Conservation (phyloP, 2,329 filamentous ascomycete genomes). For the Aureobasidium uvarum region DNA sequence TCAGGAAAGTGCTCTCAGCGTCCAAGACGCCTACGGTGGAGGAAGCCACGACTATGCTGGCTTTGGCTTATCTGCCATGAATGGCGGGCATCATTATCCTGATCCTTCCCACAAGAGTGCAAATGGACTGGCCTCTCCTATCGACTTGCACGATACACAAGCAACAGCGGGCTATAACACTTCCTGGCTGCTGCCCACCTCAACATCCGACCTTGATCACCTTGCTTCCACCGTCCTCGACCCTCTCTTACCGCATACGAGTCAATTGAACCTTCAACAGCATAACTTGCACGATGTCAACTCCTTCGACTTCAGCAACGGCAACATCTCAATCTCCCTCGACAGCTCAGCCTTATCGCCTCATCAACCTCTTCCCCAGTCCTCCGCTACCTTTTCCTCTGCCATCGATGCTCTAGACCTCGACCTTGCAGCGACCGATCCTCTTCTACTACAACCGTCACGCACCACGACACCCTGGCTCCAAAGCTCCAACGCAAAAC, state of each 20-base stretch:
- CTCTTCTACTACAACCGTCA: conserved; percentile 1
- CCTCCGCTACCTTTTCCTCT: neutral
- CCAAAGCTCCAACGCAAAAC: neutral
- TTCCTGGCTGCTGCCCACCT: neutral
- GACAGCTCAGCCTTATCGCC: conserved; percentile 31
- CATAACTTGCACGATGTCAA: conserved; percentile 34
- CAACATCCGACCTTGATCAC: conserved; percentile 28
- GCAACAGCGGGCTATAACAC: neutral
- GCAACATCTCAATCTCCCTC: conserved; percentile 44
- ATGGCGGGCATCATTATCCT: neutral
- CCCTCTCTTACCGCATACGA: conserved; percentile 2
- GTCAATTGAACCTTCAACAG: neutral
- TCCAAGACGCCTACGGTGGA: conserved; percentile 34
- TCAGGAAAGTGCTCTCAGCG: conserved; percentile 31
- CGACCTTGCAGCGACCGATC: conserved; percentile 9
- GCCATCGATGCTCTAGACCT: conserved; percentile 9
- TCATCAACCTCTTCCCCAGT: neutral
- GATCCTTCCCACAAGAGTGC: neutral
- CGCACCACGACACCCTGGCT: conserved; percentile 14
- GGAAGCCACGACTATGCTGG: conserved; percentile 28
- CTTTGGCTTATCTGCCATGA: conserved; percentile 27
- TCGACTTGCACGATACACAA: conserved; percentile 20
- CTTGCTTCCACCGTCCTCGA: conserved; percentile 10
- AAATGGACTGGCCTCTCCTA: conserved; percentile 9
- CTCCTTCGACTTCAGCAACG: conserved; percentile 43